Conservation (phyloP, 495 filamentous ascomycete genomes). For the Collariella sp. region DNA sequence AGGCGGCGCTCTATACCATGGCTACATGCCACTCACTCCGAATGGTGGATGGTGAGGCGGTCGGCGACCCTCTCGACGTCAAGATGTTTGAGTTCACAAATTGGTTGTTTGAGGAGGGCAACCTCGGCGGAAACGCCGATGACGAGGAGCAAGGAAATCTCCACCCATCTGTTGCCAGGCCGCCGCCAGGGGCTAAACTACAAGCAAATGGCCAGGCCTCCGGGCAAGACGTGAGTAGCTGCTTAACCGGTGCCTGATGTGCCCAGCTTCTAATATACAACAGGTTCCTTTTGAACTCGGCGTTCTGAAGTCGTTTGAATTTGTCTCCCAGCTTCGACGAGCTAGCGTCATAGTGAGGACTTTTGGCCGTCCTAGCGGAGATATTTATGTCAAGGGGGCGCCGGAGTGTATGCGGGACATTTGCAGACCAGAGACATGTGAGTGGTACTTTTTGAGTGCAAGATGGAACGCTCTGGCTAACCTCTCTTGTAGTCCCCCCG, state of each 20-base stretch:
- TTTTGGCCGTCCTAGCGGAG: conserved; percentile 68
- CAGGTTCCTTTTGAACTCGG: conserved; percentile 64
- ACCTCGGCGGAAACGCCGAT: conserved; percentile 48
- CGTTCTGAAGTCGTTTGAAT: conserved; percentile 83
- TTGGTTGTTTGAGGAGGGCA: conserved; percentile 88
- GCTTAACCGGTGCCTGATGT: neutral
- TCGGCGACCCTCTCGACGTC: conserved; percentile 91
- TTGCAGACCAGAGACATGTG: conserved; percentile 69
- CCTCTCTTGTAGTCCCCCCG: conserved; percentile 57
- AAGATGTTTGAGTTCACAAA: conserved; percentile 99
- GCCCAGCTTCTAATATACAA: conserved; percentile 6
- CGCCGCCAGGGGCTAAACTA: conserved; percentile 55
- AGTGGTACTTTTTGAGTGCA: conserved; percentile 27
- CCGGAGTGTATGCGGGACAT: conserved; percentile 95
- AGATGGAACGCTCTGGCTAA: conserved; percentile 10
- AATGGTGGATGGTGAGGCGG: conserved; percentile 72
- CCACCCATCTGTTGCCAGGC: conserved; percentile 75
- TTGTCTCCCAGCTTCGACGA: conserved; percentile 88
- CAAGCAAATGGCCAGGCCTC: conserved; percentile 38
- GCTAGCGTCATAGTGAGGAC: conserved; percentile 87
- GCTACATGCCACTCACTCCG: conserved; percentile 93
- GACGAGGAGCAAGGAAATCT: conserved; percentile 59
- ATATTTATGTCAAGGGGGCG: conserved; percentile 91
- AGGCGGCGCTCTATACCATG: conserved; percentile 82
- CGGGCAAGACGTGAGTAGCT: conserved; percentile 31